Percentiles rank a stretch among this genome's conserved stretches.
Conservation (phyloP, 805 yeast species). For the Candida pseudoglaebosa region DNA sequence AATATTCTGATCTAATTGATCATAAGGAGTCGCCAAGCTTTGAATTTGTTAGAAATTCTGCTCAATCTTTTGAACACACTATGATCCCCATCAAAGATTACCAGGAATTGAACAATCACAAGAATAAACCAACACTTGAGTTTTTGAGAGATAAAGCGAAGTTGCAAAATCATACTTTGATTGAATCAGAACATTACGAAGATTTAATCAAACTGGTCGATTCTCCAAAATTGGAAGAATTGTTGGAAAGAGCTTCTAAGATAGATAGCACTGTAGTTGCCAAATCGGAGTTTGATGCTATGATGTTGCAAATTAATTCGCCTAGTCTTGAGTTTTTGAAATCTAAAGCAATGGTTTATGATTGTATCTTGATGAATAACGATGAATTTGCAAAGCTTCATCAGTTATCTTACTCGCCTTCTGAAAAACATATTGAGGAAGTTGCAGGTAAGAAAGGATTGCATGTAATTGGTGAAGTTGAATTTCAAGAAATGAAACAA, state of each 20-base stretch:
- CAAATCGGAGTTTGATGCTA: conserved; percentile 6
- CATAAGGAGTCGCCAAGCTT: conserved; percentile 5
- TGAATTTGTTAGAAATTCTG: conserved; percentile 8
- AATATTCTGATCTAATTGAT: conserved; percentile 6
- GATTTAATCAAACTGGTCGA: conserved; percentile 9
- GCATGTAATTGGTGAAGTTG: conserved; percentile 11
- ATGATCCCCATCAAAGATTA: conserved; percentile 9
- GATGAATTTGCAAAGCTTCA: conserved; percentile 6
- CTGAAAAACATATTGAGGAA: conserved; percentile 14
- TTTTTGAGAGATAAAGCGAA: conserved; percentile 24
- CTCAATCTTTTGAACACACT: conserved; percentile 8
- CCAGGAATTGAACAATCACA: not conserved
- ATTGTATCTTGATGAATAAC: conserved; percentile 3
- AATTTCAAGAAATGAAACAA: conserved; percentile 7
- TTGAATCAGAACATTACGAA: conserved; percentile 21
- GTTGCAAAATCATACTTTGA: conserved; percentile 26
- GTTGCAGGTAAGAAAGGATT: conserved; percentile 15
- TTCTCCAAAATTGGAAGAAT: conserved; percentile 24
- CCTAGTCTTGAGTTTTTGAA: conserved; percentile 18
- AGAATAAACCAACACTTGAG: not conserved
- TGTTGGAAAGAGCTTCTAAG: conserved; percentile 21
- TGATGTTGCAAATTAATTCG: conserved; percentile 8
- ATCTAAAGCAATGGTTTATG: conserved; percentile 11
- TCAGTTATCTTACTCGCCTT: conserved; percentile 16
- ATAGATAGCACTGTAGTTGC: conserved; percentile 7